Evolutionary conservation across 306 rosid species (phyloP).

Genomic region (Acacia melanoxylon): DNA sequence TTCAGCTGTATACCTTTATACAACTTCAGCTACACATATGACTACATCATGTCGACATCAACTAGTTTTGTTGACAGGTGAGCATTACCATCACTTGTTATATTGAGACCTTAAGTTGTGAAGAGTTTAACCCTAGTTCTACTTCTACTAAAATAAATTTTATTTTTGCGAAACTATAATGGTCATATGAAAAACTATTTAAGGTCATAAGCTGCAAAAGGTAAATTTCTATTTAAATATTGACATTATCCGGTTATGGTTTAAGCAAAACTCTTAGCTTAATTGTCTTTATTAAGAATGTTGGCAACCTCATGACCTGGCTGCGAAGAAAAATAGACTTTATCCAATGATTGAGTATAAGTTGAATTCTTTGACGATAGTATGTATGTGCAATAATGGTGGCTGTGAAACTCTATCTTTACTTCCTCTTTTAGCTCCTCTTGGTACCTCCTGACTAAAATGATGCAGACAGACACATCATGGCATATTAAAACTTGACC

Average conservation of each 20-base stretch:
- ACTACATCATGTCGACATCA: constrained; percentile 81
- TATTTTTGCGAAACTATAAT: background rate
- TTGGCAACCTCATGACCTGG: background rate
- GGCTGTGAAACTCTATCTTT: background rate
- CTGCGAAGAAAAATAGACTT: background rate
- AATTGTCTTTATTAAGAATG: background rate
- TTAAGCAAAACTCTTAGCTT: background rate
- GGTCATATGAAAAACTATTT: background rate
- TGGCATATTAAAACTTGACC: background rate
- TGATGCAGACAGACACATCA: background rate
- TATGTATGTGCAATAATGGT: background rate
- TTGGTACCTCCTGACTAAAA: background rate
- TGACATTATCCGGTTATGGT: background rate
- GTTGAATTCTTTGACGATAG: background rate
- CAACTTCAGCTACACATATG: constrained; percentile 93
- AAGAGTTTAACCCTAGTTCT: background rate
- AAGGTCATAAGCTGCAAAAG: background rate
- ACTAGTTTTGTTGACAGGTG: constrained; percentile 98
- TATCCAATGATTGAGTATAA: background rate
- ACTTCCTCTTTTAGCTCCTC: background rate
- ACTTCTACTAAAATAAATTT: background rate
- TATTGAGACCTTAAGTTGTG: background rate
- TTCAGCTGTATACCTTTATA: constrained; percentile 96
- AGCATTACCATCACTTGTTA: background rate
- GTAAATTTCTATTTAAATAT: background rate